A percentile compares a stretch with the other conserved stretches of the same genome.
phyloP scores from a whole-genome alignment of 2,329 filamentous ascomycete species.

The Aspergillus cejpii region DNA sequence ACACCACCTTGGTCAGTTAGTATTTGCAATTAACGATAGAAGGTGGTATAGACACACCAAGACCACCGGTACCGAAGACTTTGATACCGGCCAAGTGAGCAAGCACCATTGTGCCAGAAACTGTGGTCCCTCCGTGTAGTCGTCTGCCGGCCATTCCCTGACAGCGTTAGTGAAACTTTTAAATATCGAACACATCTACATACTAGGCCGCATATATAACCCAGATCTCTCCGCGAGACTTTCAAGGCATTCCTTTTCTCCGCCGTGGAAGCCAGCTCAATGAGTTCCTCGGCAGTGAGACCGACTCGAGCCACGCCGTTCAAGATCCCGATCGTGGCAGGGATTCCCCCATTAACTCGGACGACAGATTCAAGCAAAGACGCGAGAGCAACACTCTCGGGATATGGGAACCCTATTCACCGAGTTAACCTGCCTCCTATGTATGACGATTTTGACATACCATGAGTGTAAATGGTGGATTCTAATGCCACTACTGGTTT shows the following conservation, averaged over 20 bases:
- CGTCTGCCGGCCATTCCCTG: conserved; percentile 60
- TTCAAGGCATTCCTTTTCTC: conserved; percentile 66
- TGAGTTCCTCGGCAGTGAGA: conserved; percentile 63
- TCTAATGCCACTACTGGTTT: conserved; percentile 88
- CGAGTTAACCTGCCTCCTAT: conserved; percentile 3
- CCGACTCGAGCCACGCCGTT: conserved; percentile 79
- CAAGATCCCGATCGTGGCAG: conserved; percentile 84
- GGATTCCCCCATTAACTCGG: conserved; percentile 71
- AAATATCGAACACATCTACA: conserved; percentile 20
- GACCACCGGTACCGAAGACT: conserved; percentile 88
- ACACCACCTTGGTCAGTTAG: conserved; percentile 58
- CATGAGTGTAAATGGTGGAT: conserved; percentile 95
- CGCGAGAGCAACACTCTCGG: conserved; percentile 68
- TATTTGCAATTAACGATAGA: neutral
- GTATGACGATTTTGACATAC: conserved; percentile 36
- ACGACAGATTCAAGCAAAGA: conserved; percentile 73
- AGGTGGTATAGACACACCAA: conserved; percentile 44
- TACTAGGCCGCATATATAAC: conserved; percentile 72
- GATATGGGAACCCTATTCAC: conserved; percentile 58
- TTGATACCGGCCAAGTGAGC: conserved; percentile 80
- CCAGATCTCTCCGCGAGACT: conserved; percentile 78
- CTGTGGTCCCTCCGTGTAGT: conserved; percentile 84
- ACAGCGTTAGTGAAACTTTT: neutral
- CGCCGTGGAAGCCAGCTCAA: conserved; percentile 59
- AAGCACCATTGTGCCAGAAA: conserved; percentile 87